Base-by-base conservation (phyloP, 1,139 yeast species). In the Arxiozyma slooffiae region DNA sequence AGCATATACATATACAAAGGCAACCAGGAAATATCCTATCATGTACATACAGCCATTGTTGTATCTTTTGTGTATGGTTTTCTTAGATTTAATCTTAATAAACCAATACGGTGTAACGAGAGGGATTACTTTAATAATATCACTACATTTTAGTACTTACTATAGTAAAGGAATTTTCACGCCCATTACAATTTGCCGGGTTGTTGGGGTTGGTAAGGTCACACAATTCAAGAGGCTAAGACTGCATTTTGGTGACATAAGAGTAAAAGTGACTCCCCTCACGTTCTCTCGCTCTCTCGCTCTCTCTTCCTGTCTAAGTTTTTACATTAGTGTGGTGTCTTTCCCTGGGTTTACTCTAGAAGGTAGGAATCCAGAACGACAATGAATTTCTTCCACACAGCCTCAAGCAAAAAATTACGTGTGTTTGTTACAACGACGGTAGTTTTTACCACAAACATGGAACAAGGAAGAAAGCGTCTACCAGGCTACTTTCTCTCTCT, bases 31-130 rank as follows among this genome's bases (percentile, higher is more conserved):
- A 42, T 20, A 6, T 34, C 45, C 34, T 16, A 20, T 20, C 16
- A 34, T 21, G 43, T 45, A 45, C 48, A 45, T 45, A 45, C 48
- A 18, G 48, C 43, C 48, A 45, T 45, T 38, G 30, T 45, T 45
- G 43, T 38, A 45, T 45, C 38, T 37, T 45, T 45, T 22, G 43
- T 45, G 26, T 45, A 45, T 45, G 37, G 24, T 42, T 9, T 9
- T 30, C 36, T 30, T 30, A n/a, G n/a, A n/a, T n/a, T 14, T 16
- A 4, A 1, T 30, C 7, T 8, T 16, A 14, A 26, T 26, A 26
- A 3, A 5, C 6, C 14, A 26, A 14, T 26, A 3, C 7, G 11
- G 9, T 3, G 9, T 8, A 14, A 26, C 9, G 9, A 7, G 3
- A 26, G 30, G 30, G 11, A 2, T n/a, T n/a, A n/a, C 30, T 11